These are phyloP conservation scores for Apiotrichum laibachii DNA, from an alignment of 1,284 basidiomycete genomes.

Conservation along the genomic window DNA sequence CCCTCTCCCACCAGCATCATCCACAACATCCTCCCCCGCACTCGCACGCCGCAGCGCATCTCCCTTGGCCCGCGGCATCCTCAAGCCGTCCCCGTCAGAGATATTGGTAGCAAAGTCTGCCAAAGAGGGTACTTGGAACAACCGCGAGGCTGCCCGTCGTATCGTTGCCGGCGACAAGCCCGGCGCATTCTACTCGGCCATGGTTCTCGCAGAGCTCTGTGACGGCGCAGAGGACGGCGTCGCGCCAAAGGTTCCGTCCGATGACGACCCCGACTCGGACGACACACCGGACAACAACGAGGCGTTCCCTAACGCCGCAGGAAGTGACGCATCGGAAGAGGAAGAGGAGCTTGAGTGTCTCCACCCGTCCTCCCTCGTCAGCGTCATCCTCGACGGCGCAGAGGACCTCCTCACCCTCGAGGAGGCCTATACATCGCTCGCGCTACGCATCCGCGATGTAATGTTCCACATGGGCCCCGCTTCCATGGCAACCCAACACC, in stretches of 20 bases:
- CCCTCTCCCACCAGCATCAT: constrained; percentile 26
- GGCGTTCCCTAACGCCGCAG: neutral
- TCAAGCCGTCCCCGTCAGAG: constrained; percentile 30
- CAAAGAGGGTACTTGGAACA: constrained; percentile 47
- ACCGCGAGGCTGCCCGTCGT: constrained; percentile 44
- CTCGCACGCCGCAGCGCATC: neutral
- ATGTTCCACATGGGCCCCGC: constrained; percentile 22
- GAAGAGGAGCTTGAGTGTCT: constrained; percentile 38
- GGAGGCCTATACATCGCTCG: constrained; percentile 44
- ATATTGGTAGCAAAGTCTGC: constrained; percentile 43
- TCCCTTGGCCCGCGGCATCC: constrained; percentile 27
- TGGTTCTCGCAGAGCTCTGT: constrained; percentile 15
- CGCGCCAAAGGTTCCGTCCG: constrained; percentile 2
- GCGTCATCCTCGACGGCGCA: constrained; percentile 42
- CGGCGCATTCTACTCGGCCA: neutral
- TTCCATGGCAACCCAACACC: neutral
- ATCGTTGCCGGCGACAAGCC: constrained; percentile 36
- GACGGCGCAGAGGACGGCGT: constrained; percentile 16
- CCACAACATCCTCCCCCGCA: constrained; percentile 12
- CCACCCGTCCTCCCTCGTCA: constrained; percentile 35
- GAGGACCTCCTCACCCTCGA: constrained; percentile 48
- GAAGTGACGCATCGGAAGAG: constrained; percentile 35
- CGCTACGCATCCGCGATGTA: constrained; percentile 25
- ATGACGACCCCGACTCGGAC: constrained; percentile 34
- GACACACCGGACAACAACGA: constrained; percentile 13